A percentile compares a stretch with the other conserved stretches of the same genome.
Conservation (phyloP, 2,329 filamentous ascomycete species). For the Talaromyces piceae region DNA sequence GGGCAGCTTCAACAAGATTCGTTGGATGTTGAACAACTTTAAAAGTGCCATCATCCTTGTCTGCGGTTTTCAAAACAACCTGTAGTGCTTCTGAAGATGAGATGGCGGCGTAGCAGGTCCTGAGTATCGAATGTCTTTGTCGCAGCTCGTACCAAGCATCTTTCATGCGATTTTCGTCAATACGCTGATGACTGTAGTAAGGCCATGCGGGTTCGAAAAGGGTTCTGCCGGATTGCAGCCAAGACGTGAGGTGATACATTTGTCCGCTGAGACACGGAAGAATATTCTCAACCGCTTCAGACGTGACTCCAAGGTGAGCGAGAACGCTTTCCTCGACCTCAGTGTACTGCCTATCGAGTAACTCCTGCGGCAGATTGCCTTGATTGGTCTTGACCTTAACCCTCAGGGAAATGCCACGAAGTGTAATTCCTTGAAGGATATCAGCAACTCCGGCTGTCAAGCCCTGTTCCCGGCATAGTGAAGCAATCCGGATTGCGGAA, state of each 20-base stretch:
- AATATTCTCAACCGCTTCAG: slow-evolving; percentile 19
- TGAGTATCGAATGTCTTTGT: slow-evolving; percentile 25
- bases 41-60: slow-evolving; percentile 16
- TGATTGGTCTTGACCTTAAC: slow-evolving; percentile 11
- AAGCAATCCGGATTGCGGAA: slow-evolving; percentile 24
- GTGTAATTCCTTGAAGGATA: slow-evolving; percentile 24
- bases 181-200: slow-evolving; percentile 17
- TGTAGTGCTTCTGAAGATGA: slow-evolving; percentile 21
- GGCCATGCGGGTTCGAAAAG: slow-evolving; percentile 26
- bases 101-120: slow-evolving; percentile 26
- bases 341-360: slow-evolving; percentile 12
- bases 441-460: slow-evolving; percentile 24
- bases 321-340: slow-evolving; percentile 12
- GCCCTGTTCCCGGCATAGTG: slow-evolving; percentile 20
- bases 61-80: slow-evolving; percentile 21
- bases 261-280: slow-evolving; percentile 28
- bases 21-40: slow-evolving; percentile 14
- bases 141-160: slow-evolving; percentile 24
- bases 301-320: slow-evolving; percentile 12
- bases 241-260: slow-evolving; percentile 24
- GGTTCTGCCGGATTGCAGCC: slow-evolving; percentile 25
- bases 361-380: not conserved
- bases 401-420: slow-evolving; percentile 22
- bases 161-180: slow-evolving; percentile 20
- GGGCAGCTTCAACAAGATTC: slow-evolving; percentile 13